Percentiles rank a stretch among this genome's conserved stretches.
phyloP scores from a whole-genome alignment of 192 early-diverging fungal species.

The Coemansia sp. region DNA sequence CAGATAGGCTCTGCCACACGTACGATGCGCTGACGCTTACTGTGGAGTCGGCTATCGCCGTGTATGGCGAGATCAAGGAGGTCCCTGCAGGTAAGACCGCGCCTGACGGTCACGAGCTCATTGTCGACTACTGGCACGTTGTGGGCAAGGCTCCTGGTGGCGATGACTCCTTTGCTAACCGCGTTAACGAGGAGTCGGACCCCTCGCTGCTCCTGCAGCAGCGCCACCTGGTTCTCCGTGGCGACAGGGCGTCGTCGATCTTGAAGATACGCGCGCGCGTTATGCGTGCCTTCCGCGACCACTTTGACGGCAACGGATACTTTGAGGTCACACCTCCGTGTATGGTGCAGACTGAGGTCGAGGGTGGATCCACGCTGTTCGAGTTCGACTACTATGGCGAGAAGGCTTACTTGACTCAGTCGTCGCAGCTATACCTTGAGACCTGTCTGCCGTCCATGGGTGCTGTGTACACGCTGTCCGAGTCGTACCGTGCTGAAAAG shows the following conservation, averaged over 20 bases:
- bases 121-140: conserved; percentile 96
- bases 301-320: conserved; percentile 80
- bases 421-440: conserved; percentile 98
- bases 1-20: conserved; percentile 87
- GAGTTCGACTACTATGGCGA: conserved; percentile 96
- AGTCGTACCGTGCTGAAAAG: conserved; percentile 98
- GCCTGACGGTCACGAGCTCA: conserved; percentile 94
- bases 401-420: conserved; percentile 96
- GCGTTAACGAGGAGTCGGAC: conserved; percentile 86
- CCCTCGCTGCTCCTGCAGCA: conserved; percentile 87
- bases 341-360: conserved; percentile 99
- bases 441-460: conserved; percentile 93
- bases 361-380: conserved; percentile 96
- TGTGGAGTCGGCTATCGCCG: conserved; percentile 87
- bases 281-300: conserved; percentile 94
- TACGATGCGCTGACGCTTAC: conserved; percentile 93
- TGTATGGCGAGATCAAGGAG: conserved; percentile 85
- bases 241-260: conserved; percentile 83
- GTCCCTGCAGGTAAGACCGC: conserved; percentile 94
- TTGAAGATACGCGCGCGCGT: conserved; percentile 84
- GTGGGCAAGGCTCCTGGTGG: conserved; percentile 92
- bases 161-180: conserved; percentile 90
- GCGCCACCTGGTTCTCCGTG: conserved; percentile 96
- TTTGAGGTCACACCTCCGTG: conserved; percentile 96
- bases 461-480: conserved; percentile 94